phyloP scores from a whole-genome alignment of 2,329 filamentous ascomycete genomes.

The Colletotrichum sp. region DNA sequence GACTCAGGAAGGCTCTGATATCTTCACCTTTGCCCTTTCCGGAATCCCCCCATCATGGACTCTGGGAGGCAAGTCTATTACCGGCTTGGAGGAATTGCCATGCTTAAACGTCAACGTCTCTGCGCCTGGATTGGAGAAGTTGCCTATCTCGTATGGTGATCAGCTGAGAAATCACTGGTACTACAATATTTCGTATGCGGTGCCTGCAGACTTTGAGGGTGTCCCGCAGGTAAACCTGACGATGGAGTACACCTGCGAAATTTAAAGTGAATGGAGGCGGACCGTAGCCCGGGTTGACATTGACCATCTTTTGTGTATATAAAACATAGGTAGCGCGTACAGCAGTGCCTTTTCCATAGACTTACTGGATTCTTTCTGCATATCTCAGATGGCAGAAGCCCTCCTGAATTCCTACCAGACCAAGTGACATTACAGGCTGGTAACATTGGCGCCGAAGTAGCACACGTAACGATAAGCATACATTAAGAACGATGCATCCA shows the following conservation, averaged over 20 bases:
- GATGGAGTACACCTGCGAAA: constrained; percentile 31
- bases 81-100: constrained; percentile 38
- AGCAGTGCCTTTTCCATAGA: not conserved
- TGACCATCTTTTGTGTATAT: not conserved
- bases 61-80: constrained; percentile 33
- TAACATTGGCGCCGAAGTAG: not conserved
- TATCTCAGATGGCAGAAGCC: not conserved
- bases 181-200: constrained; percentile 52
- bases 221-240: constrained; percentile 39
- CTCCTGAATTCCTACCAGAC: not conserved
- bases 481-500: rapidly evolving
- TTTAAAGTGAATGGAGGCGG: not conserved
- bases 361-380: not conserved
- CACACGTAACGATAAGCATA: not conserved
- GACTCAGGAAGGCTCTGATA: constrained; percentile 40
- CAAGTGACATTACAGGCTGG: not conserved
- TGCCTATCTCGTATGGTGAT: constrained; percentile 40
- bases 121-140: constrained; percentile 39
- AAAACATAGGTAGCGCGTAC: not conserved
- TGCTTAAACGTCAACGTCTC: constrained; percentile 43
- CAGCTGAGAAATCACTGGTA: constrained; percentile 44
- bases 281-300: not conserved
- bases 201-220: constrained; percentile 43
- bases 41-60: constrained; percentile 44
- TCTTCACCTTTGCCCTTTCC: constrained; percentile 43